These are phyloP conservation scores for Trichocladium uniseriatum DNA, from an alignment of 495 filamentous ascomycete genomes.

Conservation along the genomic window DNA sequence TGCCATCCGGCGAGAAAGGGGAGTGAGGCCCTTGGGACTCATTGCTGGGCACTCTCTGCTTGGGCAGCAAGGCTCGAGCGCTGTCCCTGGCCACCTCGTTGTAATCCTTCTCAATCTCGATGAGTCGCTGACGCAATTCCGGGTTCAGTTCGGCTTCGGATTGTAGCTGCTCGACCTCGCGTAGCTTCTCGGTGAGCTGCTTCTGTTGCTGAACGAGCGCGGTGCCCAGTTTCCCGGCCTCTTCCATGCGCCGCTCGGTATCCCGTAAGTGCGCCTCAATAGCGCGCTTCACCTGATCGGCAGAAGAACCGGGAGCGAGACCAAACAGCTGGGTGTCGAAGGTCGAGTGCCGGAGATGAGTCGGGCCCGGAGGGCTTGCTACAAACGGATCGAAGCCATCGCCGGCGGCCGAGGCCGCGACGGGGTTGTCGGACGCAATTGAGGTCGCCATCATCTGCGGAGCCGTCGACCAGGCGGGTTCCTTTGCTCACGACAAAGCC, in stretches of 20 bases:
- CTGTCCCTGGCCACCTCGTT: slow-evolving; percentile 89
- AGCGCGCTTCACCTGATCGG: slow-evolving; percentile 76
- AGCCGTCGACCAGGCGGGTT: slow-evolving; percentile 7
- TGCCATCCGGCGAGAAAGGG: slow-evolving; percentile 49
- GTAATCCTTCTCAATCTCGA: slow-evolving; percentile 86
- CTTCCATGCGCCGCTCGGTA: slow-evolving; percentile 81
- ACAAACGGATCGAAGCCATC: slow-evolving; percentile 46
- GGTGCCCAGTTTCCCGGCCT: slow-evolving; percentile 79
- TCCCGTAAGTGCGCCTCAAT: slow-evolving; percentile 86
- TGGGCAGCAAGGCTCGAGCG: slow-evolving; percentile 80
- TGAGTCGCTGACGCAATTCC: slow-evolving; percentile 71
- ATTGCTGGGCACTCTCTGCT: slow-evolving; percentile 59
- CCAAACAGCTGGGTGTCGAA: slow-evolving; percentile 74
- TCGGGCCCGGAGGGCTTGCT: slow-evolving; percentile 34
- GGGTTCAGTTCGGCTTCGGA: slow-evolving; percentile 73
- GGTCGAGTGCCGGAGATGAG: slow-evolving; percentile 62
- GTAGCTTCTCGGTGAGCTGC: slow-evolving; percentile 68
- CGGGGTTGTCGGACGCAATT: slow-evolving; percentile 23
- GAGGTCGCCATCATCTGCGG: slow-evolving; percentile 25
- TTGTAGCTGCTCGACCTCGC: slow-evolving; percentile 73
- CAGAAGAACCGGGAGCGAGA: slow-evolving; percentile 65
- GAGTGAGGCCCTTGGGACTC: slow-evolving; percentile 58
- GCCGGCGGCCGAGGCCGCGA: slow-evolving; percentile 16
- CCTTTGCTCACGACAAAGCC: neutral
- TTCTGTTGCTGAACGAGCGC: slow-evolving; percentile 76